Evolutionary conservation across 129 eudicot species (phyloP).

Genomic region (Ambrosia trifida): DNA sequence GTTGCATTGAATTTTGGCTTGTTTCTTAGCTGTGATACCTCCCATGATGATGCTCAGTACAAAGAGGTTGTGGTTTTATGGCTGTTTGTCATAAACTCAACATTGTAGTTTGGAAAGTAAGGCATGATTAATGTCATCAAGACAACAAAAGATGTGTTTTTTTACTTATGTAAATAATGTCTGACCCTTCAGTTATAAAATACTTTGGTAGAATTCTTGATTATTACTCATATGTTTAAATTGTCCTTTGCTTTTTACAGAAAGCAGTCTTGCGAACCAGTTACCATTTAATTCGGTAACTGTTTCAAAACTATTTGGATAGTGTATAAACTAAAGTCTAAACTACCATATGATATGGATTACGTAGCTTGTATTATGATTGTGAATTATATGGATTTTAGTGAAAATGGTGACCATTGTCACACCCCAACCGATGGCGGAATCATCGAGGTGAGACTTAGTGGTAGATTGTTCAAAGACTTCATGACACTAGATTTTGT

Average conservation of each 20-base stretch:
- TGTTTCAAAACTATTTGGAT: neutral
- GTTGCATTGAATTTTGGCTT: constrained; percentile 51
- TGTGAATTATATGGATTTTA: constrained; percentile 26
- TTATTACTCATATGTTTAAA: neutral
- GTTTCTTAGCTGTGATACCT: constrained; percentile 42
- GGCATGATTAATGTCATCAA: neutral
- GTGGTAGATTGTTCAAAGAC: no score
- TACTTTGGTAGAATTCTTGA: no score
- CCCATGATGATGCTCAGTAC: constrained; percentile 31
- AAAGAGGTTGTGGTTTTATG: constrained; percentile 47
- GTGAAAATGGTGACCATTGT: constrained; percentile 50
- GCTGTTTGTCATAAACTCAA: constrained; percentile 56
- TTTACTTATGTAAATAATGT: no score
- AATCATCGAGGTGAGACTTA: no score
- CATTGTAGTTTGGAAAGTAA: constrained; percentile 62
- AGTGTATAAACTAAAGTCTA: no score
- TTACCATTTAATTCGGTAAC: no score
- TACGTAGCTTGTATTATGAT: constrained; percentile 12
- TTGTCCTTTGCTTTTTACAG: neutral
- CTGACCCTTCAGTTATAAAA: no score
- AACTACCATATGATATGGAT: neutral
- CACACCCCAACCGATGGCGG: no score
- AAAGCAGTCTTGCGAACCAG: neutral
- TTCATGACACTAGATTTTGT: no score
- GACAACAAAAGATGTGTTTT: neutral